Conservation (phyloP, 2,329 filamentous ascomycete species). For the Remersonia thermophila region DNA sequence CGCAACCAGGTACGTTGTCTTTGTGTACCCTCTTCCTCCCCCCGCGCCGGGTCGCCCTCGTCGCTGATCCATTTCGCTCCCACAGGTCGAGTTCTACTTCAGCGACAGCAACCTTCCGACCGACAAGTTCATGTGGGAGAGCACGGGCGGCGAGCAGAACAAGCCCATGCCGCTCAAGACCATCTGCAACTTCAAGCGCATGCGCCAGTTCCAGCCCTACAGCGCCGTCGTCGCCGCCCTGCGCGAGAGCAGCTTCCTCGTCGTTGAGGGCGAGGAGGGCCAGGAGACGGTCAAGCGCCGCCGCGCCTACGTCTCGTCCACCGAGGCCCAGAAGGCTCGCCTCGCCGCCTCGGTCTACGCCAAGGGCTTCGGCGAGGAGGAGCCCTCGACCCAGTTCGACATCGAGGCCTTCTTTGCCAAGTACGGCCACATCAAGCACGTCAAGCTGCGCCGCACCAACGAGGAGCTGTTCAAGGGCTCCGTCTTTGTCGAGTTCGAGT, state of each 20-base stretch:
- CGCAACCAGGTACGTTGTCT: constrained; percentile 56
- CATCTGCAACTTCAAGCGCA: constrained; percentile 83
- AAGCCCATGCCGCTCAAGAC: constrained; percentile 66
- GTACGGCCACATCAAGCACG: constrained; percentile 65
- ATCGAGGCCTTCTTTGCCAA: constrained; percentile 84
- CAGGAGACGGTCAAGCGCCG: constrained; percentile 67
- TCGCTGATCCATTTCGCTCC: neutral
- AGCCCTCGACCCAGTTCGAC: constrained; percentile 77
- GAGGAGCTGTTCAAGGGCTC: constrained; percentile 83
- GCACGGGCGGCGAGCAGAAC: constrained; percentile 68
- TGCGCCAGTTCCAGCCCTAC: constrained; percentile 88
- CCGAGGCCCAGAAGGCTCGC: constrained; percentile 52
- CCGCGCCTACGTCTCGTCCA: constrained; percentile 49
- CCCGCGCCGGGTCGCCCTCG: too few species aligned
- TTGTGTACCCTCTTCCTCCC: too few species aligned
- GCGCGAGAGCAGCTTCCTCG: constrained; percentile 60
- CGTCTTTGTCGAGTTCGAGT: constrained; percentile 85
- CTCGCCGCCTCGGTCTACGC: constrained; percentile 65
- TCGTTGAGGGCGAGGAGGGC: constrained; percentile 61
- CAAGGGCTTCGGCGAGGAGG: constrained; percentile 85
- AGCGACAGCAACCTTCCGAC: constrained; percentile 78
- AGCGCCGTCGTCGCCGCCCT: constrained; percentile 72
- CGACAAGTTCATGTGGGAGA: constrained; percentile 76
- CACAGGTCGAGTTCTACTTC: constrained; percentile 89
- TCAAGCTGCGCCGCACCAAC: constrained; percentile 71